Conservation (phyloP, 306 rosid species). For the Vigna hirtella region DNA sequence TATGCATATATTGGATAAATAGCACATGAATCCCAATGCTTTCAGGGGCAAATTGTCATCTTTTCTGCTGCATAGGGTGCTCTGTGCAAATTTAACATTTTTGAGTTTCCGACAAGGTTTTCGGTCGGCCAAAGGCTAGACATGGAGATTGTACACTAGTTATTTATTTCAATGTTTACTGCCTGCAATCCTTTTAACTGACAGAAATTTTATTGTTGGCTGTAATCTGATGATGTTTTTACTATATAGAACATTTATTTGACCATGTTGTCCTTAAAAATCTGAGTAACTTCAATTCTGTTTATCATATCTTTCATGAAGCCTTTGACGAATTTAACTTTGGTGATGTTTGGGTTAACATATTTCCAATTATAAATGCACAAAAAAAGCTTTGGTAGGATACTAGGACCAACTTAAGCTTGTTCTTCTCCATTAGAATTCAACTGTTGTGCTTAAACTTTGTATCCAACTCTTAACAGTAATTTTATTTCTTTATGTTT, state of each 20-base stretch:
- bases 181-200: conserved; percentile 8
- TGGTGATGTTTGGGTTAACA: neutral
- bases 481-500: too few species aligned
- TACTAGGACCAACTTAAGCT: too few species aligned
- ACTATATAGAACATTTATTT: conserved; percentile 28
- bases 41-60: conserved; percentile 56
- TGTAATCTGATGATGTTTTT: conserved; percentile 27
- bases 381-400: too few species aligned
- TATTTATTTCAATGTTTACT: neutral
- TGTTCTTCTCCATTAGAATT: too few species aligned
- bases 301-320: neutral
- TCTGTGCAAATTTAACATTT: conserved; percentile 59
- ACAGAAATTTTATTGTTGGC: neutral
- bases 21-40: conserved; percentile 63
- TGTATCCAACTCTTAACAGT: too few species aligned
- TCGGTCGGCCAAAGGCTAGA: conserved; percentile 11
- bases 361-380: neutral
- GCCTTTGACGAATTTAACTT: neutral
- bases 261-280: neutral
- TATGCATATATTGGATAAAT: conserved; percentile 46
- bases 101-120: conserved; percentile 68
- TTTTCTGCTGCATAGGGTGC: conserved; percentile 65
- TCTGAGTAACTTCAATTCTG: neutral
- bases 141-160: conserved; percentile 35
- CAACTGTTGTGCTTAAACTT: too few species aligned